Percentiles rank a stretch among this genome's conserved stretches.
phyloP scores from a whole-genome alignment of 805 yeast genomes.

The Cyberlindnera euphorbiae region DNA sequence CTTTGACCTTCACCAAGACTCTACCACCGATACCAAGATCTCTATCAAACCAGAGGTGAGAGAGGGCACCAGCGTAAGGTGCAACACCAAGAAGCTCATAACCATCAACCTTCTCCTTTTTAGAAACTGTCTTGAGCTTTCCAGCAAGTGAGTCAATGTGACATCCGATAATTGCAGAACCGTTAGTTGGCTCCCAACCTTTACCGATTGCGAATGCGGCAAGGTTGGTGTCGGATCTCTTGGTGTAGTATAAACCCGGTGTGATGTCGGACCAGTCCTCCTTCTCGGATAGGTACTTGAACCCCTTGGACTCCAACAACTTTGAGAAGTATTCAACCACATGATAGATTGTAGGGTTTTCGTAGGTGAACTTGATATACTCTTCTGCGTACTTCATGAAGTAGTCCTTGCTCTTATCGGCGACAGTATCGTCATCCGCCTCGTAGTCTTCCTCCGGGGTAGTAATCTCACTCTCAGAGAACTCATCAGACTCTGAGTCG shows the following conservation, averaged over 20 bases:
- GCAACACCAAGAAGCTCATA: constrained; percentile 79
- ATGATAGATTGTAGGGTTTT: constrained; percentile 72
- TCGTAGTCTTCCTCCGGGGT: constrained; percentile 23
- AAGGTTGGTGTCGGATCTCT: constrained; percentile 62
- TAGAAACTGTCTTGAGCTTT: constrained; percentile 67
- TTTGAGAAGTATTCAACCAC: constrained; percentile 50
- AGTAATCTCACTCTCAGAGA: constrained; percentile 16
- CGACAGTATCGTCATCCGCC: constrained; percentile 3
- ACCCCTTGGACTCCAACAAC: constrained; percentile 54
- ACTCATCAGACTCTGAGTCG: constrained; percentile 13
- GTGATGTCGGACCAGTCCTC: constrained; percentile 30
- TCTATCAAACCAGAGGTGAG: constrained; percentile 73
- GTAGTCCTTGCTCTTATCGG: constrained; percentile 20
- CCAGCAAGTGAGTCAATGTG: constrained; percentile 72
- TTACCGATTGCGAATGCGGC: constrained; percentile 68
- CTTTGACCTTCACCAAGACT: constrained; percentile 45
- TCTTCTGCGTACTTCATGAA: constrained; percentile 34
- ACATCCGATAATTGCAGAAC: constrained; percentile 68
- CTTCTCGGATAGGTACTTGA: constrained; percentile 60
- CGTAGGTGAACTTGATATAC: constrained; percentile 67
- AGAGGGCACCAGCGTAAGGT: constrained; percentile 72
- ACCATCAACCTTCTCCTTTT: constrained; percentile 59
- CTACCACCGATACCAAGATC: constrained; percentile 85
- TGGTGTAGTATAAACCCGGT: constrained; percentile 59
- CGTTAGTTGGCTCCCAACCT: constrained; percentile 58